Evolutionary conservation across 805 yeast genomes (phyloP).

Genomic region (Tetrapisispora iriomotensis): DNA sequence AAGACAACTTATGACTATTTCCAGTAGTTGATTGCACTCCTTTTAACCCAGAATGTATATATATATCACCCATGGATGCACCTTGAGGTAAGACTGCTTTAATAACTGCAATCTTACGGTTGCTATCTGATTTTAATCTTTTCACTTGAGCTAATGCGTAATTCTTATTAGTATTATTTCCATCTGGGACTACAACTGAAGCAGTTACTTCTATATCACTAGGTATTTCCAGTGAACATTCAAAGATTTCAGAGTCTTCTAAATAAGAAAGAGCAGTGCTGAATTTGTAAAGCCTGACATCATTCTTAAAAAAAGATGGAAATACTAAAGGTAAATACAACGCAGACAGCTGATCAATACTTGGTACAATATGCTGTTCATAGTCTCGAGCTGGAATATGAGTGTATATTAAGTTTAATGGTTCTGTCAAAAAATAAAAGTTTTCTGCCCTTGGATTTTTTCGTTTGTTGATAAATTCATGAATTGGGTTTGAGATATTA

Average conservation of each 20-base stretch:
- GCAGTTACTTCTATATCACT: constrained; percentile 58
- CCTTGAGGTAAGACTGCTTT: constrained; percentile 72
- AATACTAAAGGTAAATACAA: constrained; percentile 78
- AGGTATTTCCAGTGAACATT: constrained; percentile 67
- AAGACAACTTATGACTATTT: constrained; percentile 56
- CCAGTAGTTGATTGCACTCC: constrained; percentile 49
- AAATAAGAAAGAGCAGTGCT: constrained; percentile 69
- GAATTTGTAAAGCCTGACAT: constrained; percentile 52
- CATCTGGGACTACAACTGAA: constrained; percentile 42
- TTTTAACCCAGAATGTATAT: constrained; percentile 60
- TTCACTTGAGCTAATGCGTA: constrained; percentile 68
- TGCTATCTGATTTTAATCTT: constrained; percentile 43
- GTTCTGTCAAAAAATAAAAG: constrained; percentile 71
- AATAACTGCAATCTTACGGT: constrained; percentile 57
- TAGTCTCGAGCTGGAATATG: constrained; percentile 75
- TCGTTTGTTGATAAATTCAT: constrained; percentile 31
- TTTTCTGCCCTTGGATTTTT: constrained; percentile 29
- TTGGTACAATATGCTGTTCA: constrained; percentile 81
- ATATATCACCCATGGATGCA: constrained; percentile 60
- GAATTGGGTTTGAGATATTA: constrained; percentile 44
- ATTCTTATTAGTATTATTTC: constrained; percentile 29
- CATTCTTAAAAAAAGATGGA: constrained; percentile 61
- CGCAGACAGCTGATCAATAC: constrained; percentile 68
- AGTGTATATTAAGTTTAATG: constrained; percentile 65
- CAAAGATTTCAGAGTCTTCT: constrained; percentile 67